Evolutionary conservation across 345 rosid species (phyloP), one percentile per base, ranked within the genome.

Genomic region (Salix suchowensis): DNA sequence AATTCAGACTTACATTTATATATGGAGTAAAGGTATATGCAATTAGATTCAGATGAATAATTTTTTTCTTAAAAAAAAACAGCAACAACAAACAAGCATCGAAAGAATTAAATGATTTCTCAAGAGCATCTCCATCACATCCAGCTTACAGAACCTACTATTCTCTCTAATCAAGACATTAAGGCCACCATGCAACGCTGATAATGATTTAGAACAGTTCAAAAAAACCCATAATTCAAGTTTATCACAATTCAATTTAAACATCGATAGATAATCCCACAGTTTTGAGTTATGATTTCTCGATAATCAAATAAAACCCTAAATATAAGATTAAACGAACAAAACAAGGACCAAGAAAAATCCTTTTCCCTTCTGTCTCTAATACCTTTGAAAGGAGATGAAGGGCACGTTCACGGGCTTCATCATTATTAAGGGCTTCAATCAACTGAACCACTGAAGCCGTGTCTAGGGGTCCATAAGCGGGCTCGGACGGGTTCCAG

Each of bases 311-410:
- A 9, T 16, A 21, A 72, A 52, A 36, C 14, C 16, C 34, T 5
- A 67, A 24, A 58, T 44, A 7, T n/a, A 68, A 24, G 24, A 14
- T 8, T 2, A 72, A 39, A n/a, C 19, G 7, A 61, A 2, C 13
- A 61, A 61, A 39, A 14, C 1, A 24, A 24, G 52, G 9, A 37
- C 23, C 8, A 4, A 40, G 3, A 40, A 13, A 44, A 44, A 44
- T 13, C 13, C 5, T 13, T 44, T 40, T 44, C 13, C 4, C 12
- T 42, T 30, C 12, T 18, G 46, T 39, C 2, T 34, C 0, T 62
- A 16, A 23, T 65, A 78, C 91, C 83, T 74, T 46, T 13, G 65
- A 40, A 24, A 89, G 89, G 48, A 80, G 48, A 0, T 44, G 62
- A 30, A 89, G 82, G 2, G 89, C 82, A 0, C 13, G 34, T 32